Evolutionary conservation across 2,329 filamentous ascomycete species (phyloP).

Genomic region (Diaporthe sp.): DNA sequence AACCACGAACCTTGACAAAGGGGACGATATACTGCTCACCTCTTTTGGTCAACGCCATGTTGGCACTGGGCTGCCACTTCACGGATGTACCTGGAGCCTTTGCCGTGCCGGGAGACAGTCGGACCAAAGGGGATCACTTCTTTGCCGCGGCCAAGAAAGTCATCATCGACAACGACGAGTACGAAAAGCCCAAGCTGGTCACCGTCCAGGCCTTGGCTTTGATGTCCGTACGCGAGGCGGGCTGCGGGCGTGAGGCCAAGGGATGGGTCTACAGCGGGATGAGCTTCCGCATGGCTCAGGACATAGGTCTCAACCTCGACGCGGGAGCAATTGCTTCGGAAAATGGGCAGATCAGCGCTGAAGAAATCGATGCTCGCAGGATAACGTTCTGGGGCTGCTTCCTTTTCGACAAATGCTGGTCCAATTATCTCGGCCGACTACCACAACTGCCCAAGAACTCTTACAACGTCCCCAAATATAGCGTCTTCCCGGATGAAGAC

Average conservation of each 20-base stretch:
- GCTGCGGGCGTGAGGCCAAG: slow-evolving; percentile 92
- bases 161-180: slow-evolving; percentile 92
- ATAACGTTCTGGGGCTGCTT: slow-evolving; percentile 99
- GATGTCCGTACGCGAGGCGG: slow-evolving; percentile 97
- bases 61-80: slow-evolving; percentile 94
- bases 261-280: slow-evolving; percentile 99
- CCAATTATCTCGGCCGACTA: slow-evolving; percentile 92
- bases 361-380: slow-evolving; percentile 88
- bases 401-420: slow-evolving; percentile 99
- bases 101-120: slow-evolving; percentile 78
- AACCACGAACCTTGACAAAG: slow-evolving; percentile 64
- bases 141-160: slow-evolving; percentile 93
- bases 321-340: slow-evolving; percentile 74
- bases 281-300: slow-evolving; percentile 97
- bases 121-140: slow-evolving; percentile 95
- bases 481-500: slow-evolving; percentile 92
- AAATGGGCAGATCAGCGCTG: slow-evolving; percentile 75
- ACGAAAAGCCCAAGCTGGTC: slow-evolving; percentile 87
- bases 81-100: slow-evolving; percentile 82
- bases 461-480: slow-evolving; percentile 88
- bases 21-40: slow-evolving; percentile 86
- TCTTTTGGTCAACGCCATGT: slow-evolving; percentile 92
- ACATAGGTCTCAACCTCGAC: slow-evolving; percentile 92
- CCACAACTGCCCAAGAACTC: slow-evolving; percentile 86
- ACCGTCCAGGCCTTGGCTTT: slow-evolving; percentile 94